Conservation (phyloP, 202 grass and related monocot genomes). For the Hordeum pubiflorum region DNA sequence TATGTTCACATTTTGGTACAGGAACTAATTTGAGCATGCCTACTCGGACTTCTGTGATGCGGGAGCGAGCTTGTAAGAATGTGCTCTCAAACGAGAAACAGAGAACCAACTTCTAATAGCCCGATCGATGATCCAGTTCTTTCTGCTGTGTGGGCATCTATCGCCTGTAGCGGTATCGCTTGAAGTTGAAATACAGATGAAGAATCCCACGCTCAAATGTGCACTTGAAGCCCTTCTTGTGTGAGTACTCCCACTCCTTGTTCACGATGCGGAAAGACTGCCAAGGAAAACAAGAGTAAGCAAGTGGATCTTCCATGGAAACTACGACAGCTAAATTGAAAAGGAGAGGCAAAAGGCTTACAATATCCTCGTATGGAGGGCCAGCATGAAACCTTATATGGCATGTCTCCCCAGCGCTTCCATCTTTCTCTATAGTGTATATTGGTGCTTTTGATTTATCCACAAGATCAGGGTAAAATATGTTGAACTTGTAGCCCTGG, state of each 20-base stretch:
- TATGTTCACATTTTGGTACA: neutral
- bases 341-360: conserved; percentile 28
- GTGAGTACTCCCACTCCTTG: conserved; percentile 99
- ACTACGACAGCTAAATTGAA: conserved; percentile 8
- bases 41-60: neutral
- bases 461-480: conserved; percentile 97
- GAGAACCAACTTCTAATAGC: neutral
- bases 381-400: conserved; percentile 85
- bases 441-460: conserved; percentile 85
- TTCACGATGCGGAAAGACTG: conserved; percentile 92
- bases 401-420: conserved; percentile 78
- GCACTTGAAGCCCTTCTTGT: conserved; percentile 98
- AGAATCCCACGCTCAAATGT: conserved; percentile 98
- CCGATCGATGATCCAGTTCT: neutral
- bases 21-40: neutral
- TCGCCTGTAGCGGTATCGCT: conserved; percentile 78
- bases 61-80: neutral
- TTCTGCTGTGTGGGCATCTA: neutral
- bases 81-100: neutral
- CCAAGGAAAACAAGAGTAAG: neutral
- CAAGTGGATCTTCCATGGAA: neutral
- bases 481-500: conserved; percentile 98
- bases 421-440: conserved; percentile 89
- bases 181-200: conserved; percentile 97
- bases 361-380: conserved; percentile 94